These are phyloP conservation scores for Nigrospora osmanthi DNA, from an alignment of 2,329 filamentous ascomycete genomes.

Conservation along the genomic window DNA sequence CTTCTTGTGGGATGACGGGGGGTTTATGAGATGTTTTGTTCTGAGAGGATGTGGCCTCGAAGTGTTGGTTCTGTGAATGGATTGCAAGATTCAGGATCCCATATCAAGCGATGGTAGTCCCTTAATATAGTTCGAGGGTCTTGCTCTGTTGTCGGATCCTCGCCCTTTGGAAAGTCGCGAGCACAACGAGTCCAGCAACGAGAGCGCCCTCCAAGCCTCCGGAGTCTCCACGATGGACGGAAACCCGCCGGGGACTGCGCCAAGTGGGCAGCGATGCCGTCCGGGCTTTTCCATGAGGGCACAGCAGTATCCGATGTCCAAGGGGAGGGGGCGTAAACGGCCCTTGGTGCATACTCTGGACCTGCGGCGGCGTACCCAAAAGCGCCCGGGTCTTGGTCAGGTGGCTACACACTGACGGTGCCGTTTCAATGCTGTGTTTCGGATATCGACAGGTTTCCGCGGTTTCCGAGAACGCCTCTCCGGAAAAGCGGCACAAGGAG, in stretches of 20 bases:
- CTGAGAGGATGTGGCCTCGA: too few relatives aligned
- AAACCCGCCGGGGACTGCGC: neutral
- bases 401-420: too few relatives aligned
- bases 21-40: neutral
- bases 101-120: neutral
- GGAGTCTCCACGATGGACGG: neutral
- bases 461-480: neutral
- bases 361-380: too few relatives aligned
- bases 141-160: neutral
- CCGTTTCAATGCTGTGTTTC: neutral
- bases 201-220: neutral
- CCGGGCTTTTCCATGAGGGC: neutral
- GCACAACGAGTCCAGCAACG: too few relatives aligned
- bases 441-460: neutral
- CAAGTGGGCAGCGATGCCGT: neutral
- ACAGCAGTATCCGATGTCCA: neutral
- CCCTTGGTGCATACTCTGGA: too few relatives aligned
- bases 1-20: neutral
- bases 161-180: neutral
- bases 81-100: too few relatives aligned
- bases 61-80: too few relatives aligned
- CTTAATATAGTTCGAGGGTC: neutral
- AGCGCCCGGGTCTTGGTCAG: too few relatives aligned
- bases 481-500: neutral
- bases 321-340: neutral